Evolutionary conservation across 257 asterid species (phyloP), one percentile per base, ranked within the genome.

Genomic region (Solanum bulbocastanum): DNA sequence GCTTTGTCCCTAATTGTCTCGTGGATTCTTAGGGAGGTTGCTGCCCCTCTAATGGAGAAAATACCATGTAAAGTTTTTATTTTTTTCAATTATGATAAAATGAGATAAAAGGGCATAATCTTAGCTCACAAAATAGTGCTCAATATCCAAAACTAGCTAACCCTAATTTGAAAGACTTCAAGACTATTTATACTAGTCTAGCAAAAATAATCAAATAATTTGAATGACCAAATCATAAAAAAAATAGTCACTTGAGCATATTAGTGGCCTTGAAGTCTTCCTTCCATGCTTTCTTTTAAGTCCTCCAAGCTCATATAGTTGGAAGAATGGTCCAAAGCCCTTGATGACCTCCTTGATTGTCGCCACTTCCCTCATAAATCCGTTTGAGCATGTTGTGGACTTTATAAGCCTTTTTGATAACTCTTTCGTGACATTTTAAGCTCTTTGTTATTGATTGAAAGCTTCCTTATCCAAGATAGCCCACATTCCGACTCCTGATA

Each of bases 1-100:
- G 98, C 93, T 25, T 93, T 95, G 78, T 94, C 98, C 2, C 92
- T 95, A 87, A 82, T 95, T 23, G 98, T 95, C 49, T 93, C 98
- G 5, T 95, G 98, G 98, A 93, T 95, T 88, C 95, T 95, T 81
- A 90, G 98, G n/a, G 97, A 95, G 86, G 97, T 95, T 83, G 98
- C 98, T 83, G 96, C 98, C 1, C 98, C 98, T 66, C 92, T 95
- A 78, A 90, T 95, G 97, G 98, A 95, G 91, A 94, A 94, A 88
- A 93, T 95, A 18, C 98, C 98, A 6, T 95, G 98, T 95, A 87
- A 89, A 95, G 52, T 5, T n/a, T 39, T 6, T 8, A 12, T 44
- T 15, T 33, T 60, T 82, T 40, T 76, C n/a, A 76, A 39, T 76
- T 76, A 13, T 76, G 83, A 76, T 56, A 10, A n/a, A 68, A 58